These are phyloP conservation scores for Bacterosira constricta DNA, from an alignment of 108 stramenopile genomes.

Conservation along the genomic window DNA sequence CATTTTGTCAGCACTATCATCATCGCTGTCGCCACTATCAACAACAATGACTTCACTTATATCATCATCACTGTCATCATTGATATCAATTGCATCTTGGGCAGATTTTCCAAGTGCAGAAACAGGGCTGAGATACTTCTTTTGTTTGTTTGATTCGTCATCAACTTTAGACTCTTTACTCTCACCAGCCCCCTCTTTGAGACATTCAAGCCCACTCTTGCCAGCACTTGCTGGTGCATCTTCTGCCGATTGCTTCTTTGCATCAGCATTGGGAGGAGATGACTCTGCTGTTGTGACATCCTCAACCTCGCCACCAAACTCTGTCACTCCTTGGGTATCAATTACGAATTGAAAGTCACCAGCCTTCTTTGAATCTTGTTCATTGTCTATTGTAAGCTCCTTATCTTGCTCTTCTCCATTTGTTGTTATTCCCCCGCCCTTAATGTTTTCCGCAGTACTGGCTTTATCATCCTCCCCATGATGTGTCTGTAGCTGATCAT, in stretches of 20 bases:
- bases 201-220: too few species aligned
- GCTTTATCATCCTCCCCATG: background rate
- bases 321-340: conserved; percentile 35
- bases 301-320: conserved; percentile 33
- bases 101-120: conserved; percentile 2
- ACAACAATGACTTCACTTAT: conserved; percentile 1
- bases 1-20: conserved; percentile 49
- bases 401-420: too few species aligned
- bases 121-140: too few species aligned
- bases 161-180: background rate
- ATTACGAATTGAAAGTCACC: conserved; percentile 37
- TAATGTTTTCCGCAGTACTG: background rate
- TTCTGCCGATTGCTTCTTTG: too few species aligned
- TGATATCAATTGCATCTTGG: conserved; percentile 12
- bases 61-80: conserved; percentile 21
- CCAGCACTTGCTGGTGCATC: too few species aligned
- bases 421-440: too few species aligned
- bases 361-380: too few species aligned
- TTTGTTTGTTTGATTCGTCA: background rate
- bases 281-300: background rate
- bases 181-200: too few species aligned
- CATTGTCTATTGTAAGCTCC: too few species aligned
- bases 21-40: conserved; percentile 20
- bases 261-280: background rate
- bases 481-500: background rate